Conservation (phyloP, 768 basidiomycete genomes). For the Filobasidium floriforme region DNA sequence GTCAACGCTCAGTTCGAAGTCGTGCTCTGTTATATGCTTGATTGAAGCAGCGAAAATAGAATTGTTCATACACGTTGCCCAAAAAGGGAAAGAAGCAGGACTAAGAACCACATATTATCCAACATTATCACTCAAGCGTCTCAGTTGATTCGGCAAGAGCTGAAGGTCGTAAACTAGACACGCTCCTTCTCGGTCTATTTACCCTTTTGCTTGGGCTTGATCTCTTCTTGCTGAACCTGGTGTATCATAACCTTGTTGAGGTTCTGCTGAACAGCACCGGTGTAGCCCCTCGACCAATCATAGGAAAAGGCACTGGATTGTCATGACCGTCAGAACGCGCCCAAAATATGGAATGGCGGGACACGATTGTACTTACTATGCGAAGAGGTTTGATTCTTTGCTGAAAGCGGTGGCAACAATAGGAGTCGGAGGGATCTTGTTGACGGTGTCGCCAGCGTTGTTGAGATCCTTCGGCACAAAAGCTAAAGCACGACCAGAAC, state of each 20-base stretch:
- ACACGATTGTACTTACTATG: constrained; percentile 51
- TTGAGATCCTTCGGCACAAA: constrained; percentile 38
- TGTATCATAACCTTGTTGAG: constrained; percentile 49
- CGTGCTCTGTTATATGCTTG: background rate
- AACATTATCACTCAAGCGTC: too few relatives aligned
- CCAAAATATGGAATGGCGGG: background rate
- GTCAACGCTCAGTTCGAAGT: background rate
- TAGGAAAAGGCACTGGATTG: constrained; percentile 63
- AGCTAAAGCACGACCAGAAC: constrained; percentile 25
- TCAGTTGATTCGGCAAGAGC: too few relatives aligned
- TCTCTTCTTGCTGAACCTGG: constrained; percentile 48
- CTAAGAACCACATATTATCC: too few relatives aligned
- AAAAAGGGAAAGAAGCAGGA: too few relatives aligned
- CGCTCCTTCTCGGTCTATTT: background rate
- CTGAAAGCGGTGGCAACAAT: constrained; percentile 77
- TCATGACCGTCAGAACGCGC: background rate
- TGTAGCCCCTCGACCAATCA: constrained; percentile 88
- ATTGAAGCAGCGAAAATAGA: too few relatives aligned
- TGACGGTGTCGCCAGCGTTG: constrained; percentile 35
- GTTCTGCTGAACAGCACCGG: constrained; percentile 62
- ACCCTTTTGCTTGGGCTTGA: constrained; percentile 43
- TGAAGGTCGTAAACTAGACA: too few relatives aligned
- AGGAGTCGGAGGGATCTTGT: constrained; percentile 49
- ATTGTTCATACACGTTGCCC: too few relatives aligned
- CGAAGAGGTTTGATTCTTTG: constrained; percentile 77